A percentile compares a stretch with the other conserved stretches of the same genome.
These are phyloP conservation scores for Tilletia walkeri DNA, from an alignment of 1,284 basidiomycete genomes.

Conservation along the genomic window DNA sequence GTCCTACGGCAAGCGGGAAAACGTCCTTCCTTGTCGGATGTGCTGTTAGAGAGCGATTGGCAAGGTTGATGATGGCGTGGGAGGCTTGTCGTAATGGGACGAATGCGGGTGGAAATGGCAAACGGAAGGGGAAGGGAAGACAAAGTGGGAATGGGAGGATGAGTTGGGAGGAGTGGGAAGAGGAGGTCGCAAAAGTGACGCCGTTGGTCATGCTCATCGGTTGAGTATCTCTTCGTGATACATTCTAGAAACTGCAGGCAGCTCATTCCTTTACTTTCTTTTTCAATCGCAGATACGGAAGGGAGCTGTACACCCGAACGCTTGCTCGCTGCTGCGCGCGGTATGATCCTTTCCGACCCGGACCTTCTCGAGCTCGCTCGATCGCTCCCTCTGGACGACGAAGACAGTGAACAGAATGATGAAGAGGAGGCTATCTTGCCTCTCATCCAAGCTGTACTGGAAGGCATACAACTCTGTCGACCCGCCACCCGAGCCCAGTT, in stretches of 20 bases:
- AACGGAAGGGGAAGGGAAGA: constrained; percentile 2
- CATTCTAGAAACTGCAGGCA: neutral
- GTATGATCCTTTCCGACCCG: neutral
- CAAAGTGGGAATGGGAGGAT: neutral
- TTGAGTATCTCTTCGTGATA: neutral
- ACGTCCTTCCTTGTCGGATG: neutral
- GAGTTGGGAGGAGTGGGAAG: neutral
- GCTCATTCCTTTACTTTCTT: neutral
- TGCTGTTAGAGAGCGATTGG: neutral
- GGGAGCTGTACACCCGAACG: constrained; percentile 6
- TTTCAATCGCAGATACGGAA: constrained; percentile 1
- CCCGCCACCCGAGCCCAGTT: constrained; percentile 9
- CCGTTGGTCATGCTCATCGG: constrained; percentile 11
- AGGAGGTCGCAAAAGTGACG: neutral
- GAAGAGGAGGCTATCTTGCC: neutral
- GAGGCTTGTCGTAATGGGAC: too few species aligned
- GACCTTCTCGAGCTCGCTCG: neutral
- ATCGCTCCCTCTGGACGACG: neutral
- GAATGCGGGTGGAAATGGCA: neutral
- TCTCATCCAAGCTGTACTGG: neutral
- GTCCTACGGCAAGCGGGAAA: constrained; percentile 11
- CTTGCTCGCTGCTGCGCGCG: neutral
- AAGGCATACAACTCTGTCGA: constrained; percentile 2
- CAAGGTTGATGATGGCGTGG: too few species aligned
- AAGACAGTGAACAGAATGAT: neutral